Base-by-base conservation (phyloP, 768 basidiomycete species). In the Serendipita sp. region DNA sequence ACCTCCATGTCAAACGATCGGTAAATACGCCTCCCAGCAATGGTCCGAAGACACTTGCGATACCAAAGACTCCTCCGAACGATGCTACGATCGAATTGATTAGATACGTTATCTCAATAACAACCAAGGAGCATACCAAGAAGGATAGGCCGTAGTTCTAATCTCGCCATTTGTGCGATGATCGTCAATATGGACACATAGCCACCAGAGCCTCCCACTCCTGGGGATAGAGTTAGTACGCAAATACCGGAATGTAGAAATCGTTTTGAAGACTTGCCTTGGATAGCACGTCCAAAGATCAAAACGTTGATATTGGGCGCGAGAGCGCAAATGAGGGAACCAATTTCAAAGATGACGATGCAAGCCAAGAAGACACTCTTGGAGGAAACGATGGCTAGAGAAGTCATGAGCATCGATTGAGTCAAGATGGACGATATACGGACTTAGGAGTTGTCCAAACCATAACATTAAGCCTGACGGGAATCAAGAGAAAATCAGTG, bases 11-110 rank as follows among this genome's bases (percentile, higher is more conserved):
- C n/a, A 73, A 69, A 53, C 72, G 70, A 66, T 75, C 74, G 0
- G 73, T 69, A 53, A 74, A 72, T 2, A 72, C 72, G 43, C 75
- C 74, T 11, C 74, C 73, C 3, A 75, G 63, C 0, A 75, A 66
- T 18, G 74, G 74, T 10, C 74, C 74, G 31, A 74, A 64, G 43
- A 75, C 69, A 16, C 69, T 69, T 5, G 72, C 70, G 34, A 74
- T 66, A n/a, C 72, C 74, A 65, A 73, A 75, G 6, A 60, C 33
- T 3, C 23, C 63, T 27, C 63, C 63, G 31, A 66, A 64, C n/a
- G 63, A 46, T 34, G 62, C 63, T 27, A 63, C 50, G 48, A 8
- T n/a, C n/a, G 48, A 50, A 50, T 50, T n/a, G n/a, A 50, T n/a
- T n/a, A 18, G 48, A 5, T 5, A 8, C n/a, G 40, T 13, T 40